Base-by-base conservation (phyloP, 1,284 basidiomycete species). In the Tilletia horrida region DNA sequence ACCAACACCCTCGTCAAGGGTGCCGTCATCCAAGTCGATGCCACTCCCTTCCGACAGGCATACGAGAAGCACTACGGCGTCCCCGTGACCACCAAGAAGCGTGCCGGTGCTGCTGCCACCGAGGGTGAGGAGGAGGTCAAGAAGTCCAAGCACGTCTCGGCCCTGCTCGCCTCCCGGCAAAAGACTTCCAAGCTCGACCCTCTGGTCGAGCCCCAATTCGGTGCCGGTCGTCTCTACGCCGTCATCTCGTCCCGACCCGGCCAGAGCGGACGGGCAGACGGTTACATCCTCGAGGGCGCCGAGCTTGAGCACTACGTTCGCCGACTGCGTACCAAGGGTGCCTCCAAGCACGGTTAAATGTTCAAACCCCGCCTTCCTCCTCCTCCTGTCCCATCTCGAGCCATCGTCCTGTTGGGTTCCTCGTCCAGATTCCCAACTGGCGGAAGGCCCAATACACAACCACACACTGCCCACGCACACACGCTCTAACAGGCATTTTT, bases 1-100 rank as follows among this genome's bases (percentile, higher is more conserved):
- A 81, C 80, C 71, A 81, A 81, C 80, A 81, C 80, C n/a, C 74
- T 81, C 27, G 80, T 81, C 65, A 81, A 81, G 77, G 72, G 73
- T 57, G 77, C 77, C 71, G 74, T 81, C 64, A 79, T 81, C 66
- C 80, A 81, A 75, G 76, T 81, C 62, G 80, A 81, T 63, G 80
- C 80, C 42, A 81, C 78, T 23, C 80, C 80, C 29, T 81, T 81
- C 80, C 80, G 80, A 57, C 74, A 78, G 71, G 77, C 78, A 31
- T 81, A 79, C 75, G 80, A 81, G 77, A 81, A 81, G 80, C 76
- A 79, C 78, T 81, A 81, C 73, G 80, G 80, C 62, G 72, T 78
- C 71, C 77, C 80, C 63, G 78, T 81, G 66, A 80, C 78, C 66
- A 78, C 72, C 65, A 79, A 77, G 76, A 76, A 77, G 52, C 77